Evolutionary conservation across 2,329 filamentous ascomycete genomes (phyloP).

Genomic region (Xylaria arbuscula): DNA sequence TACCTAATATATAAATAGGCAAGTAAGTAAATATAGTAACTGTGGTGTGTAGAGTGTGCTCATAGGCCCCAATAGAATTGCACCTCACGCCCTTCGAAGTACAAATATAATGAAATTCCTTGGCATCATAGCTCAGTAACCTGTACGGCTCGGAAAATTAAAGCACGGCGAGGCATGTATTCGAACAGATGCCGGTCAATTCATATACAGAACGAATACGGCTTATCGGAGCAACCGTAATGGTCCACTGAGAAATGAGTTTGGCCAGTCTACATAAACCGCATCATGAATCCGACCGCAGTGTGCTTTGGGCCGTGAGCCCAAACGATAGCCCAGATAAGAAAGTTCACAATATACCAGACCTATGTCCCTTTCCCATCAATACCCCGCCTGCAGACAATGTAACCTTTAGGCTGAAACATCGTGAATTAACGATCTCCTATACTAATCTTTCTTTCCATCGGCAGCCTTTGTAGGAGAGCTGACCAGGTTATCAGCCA

Average conservation of each 20-base stretch:
- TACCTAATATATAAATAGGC: too few relatives aligned
- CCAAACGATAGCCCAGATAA: background rate
- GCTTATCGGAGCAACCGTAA: background rate
- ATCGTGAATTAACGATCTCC: conserved; percentile 15
- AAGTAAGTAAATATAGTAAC: too few relatives aligned
- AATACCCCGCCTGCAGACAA: conserved; percentile 22
- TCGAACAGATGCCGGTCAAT: background rate
- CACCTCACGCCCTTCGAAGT: too few relatives aligned
- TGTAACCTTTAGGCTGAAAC: background rate
- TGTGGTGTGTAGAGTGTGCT: too few relatives aligned
- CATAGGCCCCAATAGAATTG: too few relatives aligned
- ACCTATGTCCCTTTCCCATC: background rate
- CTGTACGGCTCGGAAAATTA: background rate
- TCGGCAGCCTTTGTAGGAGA: conserved; percentile 49
- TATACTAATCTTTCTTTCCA: conserved; percentile 39
- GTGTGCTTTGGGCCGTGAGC: too few relatives aligned
- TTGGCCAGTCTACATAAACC: background rate
- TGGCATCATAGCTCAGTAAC: too few relatives aligned
- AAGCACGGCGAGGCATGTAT: background rate
- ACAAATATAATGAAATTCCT: too few relatives aligned
- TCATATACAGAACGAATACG: background rate
- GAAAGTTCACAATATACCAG: background rate
- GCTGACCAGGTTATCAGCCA: conserved; percentile 66
- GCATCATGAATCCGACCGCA: background rate
- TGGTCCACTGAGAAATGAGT: background rate